These are phyloP conservation scores for Glaciozyma antarctica DNA, from an alignment of 768 basidiomycete genomes.

Conservation along the genomic window DNA sequence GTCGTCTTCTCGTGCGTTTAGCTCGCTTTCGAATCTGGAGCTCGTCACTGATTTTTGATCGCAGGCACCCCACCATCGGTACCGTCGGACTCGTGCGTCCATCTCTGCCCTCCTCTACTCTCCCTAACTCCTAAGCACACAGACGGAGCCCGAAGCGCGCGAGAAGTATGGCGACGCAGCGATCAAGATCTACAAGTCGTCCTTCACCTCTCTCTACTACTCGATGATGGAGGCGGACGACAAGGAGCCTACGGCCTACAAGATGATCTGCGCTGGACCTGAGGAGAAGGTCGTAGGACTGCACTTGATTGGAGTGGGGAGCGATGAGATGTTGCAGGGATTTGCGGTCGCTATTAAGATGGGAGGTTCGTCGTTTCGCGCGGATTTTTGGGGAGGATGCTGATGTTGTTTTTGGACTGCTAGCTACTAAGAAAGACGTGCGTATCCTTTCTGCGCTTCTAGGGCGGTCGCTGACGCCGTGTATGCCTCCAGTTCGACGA, in stretches of 20 bases:
- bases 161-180: constrained; percentile 70
- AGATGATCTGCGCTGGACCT: constrained; percentile 72
- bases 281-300: constrained; percentile 95
- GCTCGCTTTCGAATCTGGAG: neutral
- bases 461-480: too few relatives aligned
- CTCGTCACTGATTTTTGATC: constrained; percentile 1
- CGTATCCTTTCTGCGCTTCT: too few relatives aligned
- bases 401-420: neutral
- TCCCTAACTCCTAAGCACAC: neutral
- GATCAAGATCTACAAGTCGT: constrained; percentile 76
- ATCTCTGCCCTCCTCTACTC: neutral
- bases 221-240: constrained; percentile 73
- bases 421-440: constrained; percentile 60
- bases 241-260: constrained; percentile 92
- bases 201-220: constrained; percentile 59
- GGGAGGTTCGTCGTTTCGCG: constrained; percentile 50
- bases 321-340: constrained; percentile 91
- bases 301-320: constrained; percentile 82
- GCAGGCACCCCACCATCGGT: constrained; percentile 87
- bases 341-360: constrained; percentile 97
- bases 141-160: constrained; percentile 78
- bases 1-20: constrained; percentile 85
- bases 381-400: neutral
- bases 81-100: constrained; percentile 68
- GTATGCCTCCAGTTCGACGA: constrained; percentile 51